A percentile compares a stretch with the other conserved stretches of the same genome.
Conservation (phyloP, 2,329 filamentous ascomycete species). For the Talaromyces sp. region DNA sequence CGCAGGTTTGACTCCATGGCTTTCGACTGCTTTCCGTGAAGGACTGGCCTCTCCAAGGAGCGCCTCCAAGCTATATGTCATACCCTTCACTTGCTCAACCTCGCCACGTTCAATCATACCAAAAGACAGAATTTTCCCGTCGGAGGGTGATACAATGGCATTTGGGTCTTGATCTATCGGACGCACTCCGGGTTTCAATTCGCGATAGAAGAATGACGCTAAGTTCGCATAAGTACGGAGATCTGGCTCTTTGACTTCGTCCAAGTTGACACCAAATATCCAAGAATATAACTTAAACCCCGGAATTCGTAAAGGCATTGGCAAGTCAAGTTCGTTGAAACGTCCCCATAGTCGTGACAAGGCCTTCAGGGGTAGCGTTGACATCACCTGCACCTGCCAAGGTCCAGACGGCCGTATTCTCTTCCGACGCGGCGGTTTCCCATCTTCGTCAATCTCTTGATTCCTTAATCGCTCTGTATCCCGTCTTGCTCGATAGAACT, state of each 20-base stretch:
- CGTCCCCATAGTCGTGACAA: slow-evolving; percentile 83
- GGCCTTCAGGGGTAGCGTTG: slow-evolving; percentile 83
- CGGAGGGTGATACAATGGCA: slow-evolving; percentile 79
- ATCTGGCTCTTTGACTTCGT: slow-evolving; percentile 82
- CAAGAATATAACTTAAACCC: slow-evolving; percentile 89
- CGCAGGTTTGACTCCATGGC: slow-evolving; percentile 29
- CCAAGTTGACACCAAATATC: slow-evolving; percentile 84
- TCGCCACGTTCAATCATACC: slow-evolving; percentile 88
- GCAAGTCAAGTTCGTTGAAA: slow-evolving; percentile 85
- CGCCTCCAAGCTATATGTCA: slow-evolving; percentile 94
- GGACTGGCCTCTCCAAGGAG: slow-evolving; percentile 65
- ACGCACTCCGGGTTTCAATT: slow-evolving; percentile 79
- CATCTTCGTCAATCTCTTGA: slow-evolving; percentile 38
- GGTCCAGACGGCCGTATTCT: slow-evolving; percentile 76
- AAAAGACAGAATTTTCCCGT: slow-evolving; percentile 87
- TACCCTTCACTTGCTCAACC: slow-evolving; percentile 97
- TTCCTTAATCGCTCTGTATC: slow-evolving; percentile 44
- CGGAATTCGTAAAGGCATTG: slow-evolving; percentile 79
- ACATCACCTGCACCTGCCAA: slow-evolving; percentile 93
- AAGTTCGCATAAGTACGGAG: slow-evolving; percentile 88
- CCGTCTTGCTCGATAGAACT: slow-evolving; percentile 69
- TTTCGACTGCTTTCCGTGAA: slow-evolving; percentile 34
- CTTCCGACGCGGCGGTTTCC: slow-evolving; percentile 47
- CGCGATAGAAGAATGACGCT: slow-evolving; percentile 94
- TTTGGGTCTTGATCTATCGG: slow-evolving; percentile 77